Percentiles rank a stretch among this genome's conserved stretches.
Conservation (phyloP, 306 rosid genomes). For the Crataegus laevigata region DNA sequence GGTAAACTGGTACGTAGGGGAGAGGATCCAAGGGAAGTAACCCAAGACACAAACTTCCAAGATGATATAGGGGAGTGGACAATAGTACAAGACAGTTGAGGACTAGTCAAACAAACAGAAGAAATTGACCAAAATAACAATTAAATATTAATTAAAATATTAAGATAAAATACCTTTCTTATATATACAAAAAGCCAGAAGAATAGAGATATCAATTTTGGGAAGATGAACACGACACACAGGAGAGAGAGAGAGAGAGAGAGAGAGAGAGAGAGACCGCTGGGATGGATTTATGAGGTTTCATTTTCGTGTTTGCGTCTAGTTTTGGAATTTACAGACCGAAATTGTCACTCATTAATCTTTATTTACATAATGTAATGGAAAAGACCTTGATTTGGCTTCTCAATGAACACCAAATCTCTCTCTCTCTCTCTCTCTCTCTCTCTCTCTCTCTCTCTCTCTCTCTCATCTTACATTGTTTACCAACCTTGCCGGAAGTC, state of each 20-base stretch:
- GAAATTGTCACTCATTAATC: neutral
- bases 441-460: too few species aligned
- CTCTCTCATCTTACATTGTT: too few species aligned
- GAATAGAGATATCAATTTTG: neutral
- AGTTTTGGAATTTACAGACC: neutral
- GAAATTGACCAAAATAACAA: neutral
- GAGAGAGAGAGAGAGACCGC: neutral
- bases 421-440: neutral
- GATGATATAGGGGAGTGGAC: neutral
- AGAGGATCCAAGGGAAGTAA: too few species aligned
- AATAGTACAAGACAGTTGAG: neutral
- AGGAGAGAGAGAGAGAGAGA: too few species aligned
- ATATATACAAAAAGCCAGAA: neutral
- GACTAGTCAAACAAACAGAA: neutral
- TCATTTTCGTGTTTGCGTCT: constrained; percentile 1
- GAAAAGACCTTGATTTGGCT: constrained; percentile 12
- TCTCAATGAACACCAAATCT: neutral
- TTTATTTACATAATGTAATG: neutral
- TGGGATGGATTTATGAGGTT: neutral
- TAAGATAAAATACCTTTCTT: neutral
- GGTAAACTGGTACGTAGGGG: too few species aligned
- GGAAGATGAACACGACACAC: neutral
- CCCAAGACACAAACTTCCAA: neutral
- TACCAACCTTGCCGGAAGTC: neutral
- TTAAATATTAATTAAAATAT: neutral